Base-by-base conservation (phyloP, 2,329 filamentous ascomycete genomes). In the Colletotrichum sp. region DNA sequence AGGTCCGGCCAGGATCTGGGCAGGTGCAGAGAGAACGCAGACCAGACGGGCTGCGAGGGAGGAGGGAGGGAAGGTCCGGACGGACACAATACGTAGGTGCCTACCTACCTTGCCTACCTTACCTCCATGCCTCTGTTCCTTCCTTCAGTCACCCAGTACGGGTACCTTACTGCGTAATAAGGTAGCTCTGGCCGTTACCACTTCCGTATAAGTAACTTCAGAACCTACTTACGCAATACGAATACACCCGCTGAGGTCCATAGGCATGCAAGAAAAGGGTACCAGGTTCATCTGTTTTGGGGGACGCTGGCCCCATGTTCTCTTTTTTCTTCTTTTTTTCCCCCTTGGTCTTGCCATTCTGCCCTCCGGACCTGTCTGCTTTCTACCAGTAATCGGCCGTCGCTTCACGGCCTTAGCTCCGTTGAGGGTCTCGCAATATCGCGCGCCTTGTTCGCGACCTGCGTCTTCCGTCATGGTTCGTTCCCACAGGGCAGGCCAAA, bases 1-100 rank as follows among this genome's bases (percentile, higher is more conserved):
- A 75, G 64, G 70, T 73, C 70, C 70, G 28, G 64, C 73, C 70
- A 32, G 70, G 70, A 65, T 73, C 32, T 73, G 43, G 58, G 28
- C 67, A 56, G 56, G 69, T 70, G 30, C 28, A 18, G 71, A 30
- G 56, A 70, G 67, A 58, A 55, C 22, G 43, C 27, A 18, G 18
- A 48, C 39, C 22, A 48, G 64, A 48, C 48, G 36, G 39, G 13
- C 16, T 22, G n/a, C 16, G 22, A 66, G 12, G 64, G 64, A 48
- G 25, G 28, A 48, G 18, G 28, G 25, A 34, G 34, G 39, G 65
- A 32, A 64, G 60, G 60, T 64, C 22, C 43, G 39, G 65, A 66
- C 62, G 36, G 62, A 30, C 62, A 66, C 62, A 48, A 27, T 66
- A 64, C 36, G 36, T 39, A 39, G 36, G 36, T 18, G 18, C 36